Conservation (phyloP, 2,329 filamentous ascomycete genomes). For the Thermothelomyces thermophilus region DNA sequence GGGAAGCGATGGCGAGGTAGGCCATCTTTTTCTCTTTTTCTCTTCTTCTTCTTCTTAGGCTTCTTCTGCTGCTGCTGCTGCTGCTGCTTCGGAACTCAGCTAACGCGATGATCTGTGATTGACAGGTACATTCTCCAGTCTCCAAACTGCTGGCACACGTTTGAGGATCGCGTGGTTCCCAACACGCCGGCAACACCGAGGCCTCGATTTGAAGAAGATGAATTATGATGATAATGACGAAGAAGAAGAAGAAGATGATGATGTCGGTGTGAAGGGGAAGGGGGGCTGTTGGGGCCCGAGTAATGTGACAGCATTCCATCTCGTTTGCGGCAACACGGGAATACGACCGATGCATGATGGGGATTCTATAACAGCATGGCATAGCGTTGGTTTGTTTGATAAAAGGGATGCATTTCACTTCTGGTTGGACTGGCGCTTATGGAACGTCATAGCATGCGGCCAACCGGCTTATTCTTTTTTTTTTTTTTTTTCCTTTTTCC, state of each 20-base stretch:
- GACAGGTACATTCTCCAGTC: constrained; percentile 63
- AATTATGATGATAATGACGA: background rate
- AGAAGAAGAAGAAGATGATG: background rate
- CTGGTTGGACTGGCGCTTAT: background rate
- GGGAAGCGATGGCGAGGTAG: constrained; percentile 92
- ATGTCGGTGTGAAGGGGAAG: background rate
- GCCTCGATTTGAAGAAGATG: constrained; percentile 21
- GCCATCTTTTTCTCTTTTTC: constrained; percentile 22
- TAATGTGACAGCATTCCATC: too few species aligned
- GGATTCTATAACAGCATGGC: too few species aligned
- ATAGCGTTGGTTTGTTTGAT: constrained; percentile 5
- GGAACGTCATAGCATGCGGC: background rate
- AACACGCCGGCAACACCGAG: constrained; percentile 18
- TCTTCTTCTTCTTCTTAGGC: background rate
- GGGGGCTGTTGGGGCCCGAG: too few species aligned
- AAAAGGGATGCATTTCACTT: background rate
- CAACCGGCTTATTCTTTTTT: background rate
- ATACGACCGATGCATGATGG: too few species aligned
- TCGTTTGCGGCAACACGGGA: too few species aligned
- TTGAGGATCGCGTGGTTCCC: constrained; percentile 34
- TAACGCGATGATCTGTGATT: background rate
- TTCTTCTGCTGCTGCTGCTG: background rate
- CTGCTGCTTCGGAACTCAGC: background rate
- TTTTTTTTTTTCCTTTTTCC: background rate
- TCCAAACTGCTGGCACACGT: constrained; percentile 71